These are phyloP conservation scores for Lentinus brumalis DNA, from an alignment of 768 basidiomycete species.

Conservation along the genomic window DNA sequence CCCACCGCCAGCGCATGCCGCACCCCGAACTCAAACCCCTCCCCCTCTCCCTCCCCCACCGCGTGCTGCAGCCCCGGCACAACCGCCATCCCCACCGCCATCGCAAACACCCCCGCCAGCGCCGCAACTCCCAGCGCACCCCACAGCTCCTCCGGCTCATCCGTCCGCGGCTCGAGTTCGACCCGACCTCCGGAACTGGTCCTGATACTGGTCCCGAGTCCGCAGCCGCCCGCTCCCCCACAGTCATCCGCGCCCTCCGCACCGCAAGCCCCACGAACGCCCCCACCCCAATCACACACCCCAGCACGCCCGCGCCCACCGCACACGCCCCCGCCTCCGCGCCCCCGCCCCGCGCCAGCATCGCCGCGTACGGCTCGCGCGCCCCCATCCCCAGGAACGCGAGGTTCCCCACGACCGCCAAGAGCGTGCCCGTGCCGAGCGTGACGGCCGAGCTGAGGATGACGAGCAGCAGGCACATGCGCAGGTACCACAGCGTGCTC, in stretches of 20 bases:
- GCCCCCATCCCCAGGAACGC: background rate
- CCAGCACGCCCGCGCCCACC: background rate
- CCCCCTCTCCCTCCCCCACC: background rate
- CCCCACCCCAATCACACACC: background rate
- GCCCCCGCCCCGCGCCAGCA: background rate
- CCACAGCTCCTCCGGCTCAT: background rate
- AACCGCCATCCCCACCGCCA: conserved; percentile 7
- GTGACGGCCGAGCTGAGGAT: background rate
- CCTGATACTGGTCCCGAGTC: background rate
- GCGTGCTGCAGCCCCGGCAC: background rate
- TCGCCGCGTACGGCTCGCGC: background rate
- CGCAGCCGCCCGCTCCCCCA: background rate
- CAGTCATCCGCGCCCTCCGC: conserved; percentile 2
- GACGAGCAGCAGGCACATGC: background rate
- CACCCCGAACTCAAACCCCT: background rate
- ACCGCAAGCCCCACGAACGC: background rate
- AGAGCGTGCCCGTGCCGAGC: background rate
- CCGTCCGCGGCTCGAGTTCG: background rate
- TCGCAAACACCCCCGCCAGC: background rate
- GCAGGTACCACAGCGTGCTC: background rate
- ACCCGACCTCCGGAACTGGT: background rate
- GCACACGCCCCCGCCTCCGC: background rate
- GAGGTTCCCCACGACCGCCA: background rate
- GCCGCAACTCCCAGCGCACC: background rate
- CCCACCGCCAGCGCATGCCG: conserved; percentile 1